Conservation (phyloP, 2,329 filamentous ascomycete species). For the Lachnellula subtilissima region DNA sequence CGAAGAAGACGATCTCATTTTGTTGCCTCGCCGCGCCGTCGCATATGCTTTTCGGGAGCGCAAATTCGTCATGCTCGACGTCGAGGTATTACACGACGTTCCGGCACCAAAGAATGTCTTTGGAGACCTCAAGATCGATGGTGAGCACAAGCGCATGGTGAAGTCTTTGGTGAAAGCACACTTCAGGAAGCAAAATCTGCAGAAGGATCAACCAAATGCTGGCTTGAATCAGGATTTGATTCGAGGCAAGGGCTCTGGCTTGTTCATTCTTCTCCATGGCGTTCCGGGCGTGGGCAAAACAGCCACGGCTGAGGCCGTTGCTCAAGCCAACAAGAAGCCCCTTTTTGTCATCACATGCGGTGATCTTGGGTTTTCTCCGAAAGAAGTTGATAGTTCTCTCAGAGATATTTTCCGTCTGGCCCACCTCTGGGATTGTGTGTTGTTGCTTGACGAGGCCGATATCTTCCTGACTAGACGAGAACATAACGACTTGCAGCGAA, state of each 20-base stretch:
- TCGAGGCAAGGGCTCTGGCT: conserved; percentile 46
- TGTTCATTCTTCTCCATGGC: conserved; percentile 44
- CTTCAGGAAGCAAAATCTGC: conserved; percentile 7
- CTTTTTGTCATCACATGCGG: conserved; percentile 54
- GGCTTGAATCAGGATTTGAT: conserved; percentile 37
- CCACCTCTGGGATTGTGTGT: conserved; percentile 64
- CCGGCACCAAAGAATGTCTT: conserved; percentile 34
- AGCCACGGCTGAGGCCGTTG: conserved; percentile 50
- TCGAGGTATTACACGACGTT: conserved; percentile 15
- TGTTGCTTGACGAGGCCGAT: conserved; percentile 67
- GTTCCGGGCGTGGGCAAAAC: conserved; percentile 47
- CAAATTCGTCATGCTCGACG: conserved; percentile 21
- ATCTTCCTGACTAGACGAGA: conserved; percentile 41
- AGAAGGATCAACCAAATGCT: neutral
- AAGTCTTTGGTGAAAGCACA: conserved; percentile 18
- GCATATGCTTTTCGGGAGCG: conserved; percentile 26
- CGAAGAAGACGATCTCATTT: conserved; percentile 39
- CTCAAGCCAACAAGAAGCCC: conserved; percentile 44
- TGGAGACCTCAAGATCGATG: conserved; percentile 31
- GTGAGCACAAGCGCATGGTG: conserved; percentile 23
- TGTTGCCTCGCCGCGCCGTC: conserved; percentile 42
- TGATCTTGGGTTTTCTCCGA: conserved; percentile 62
- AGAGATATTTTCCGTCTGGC: conserved; percentile 67
- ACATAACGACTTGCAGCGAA: conserved; percentile 32
- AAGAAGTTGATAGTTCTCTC: conserved; percentile 62